Base-by-base conservation (phyloP, 352 stramenopile species). In the Saprolegnia parasitica region DNA sequence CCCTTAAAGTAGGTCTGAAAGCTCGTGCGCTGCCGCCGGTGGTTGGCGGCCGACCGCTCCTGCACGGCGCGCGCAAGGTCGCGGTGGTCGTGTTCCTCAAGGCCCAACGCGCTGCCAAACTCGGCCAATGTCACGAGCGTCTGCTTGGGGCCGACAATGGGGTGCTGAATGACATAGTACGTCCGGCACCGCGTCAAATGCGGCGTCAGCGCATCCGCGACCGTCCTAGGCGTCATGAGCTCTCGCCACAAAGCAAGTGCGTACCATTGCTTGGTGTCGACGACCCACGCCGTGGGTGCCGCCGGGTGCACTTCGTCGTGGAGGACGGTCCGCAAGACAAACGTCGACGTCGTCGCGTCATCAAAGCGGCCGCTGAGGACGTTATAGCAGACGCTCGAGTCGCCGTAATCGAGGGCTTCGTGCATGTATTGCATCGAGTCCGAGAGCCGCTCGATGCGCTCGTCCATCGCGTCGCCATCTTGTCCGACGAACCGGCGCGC, bases 201-300 rank as follows among this genome's bases (percentile, higher is more conserved):
- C 13, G 52, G 52, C 10, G 11, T 4, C 3, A 60, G 35, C 13
- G 24, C 24, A 9, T 60, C 52, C 1, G 9, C 52, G 24, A 60
- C 52, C 24, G 52, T 60, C 52, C 52, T 60, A 60, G 13, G 3
- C 13, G 13, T 15, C 11, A 4, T 60, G 13, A 60, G 24, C 35
- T 13, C 42, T n/a, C 8, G 1, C n/a, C 3, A 11, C 42, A n/a
- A 49, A 4, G 24, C 24, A 60, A 21, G 11, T 20, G 13, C 11
- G 11, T 60, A 60, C 52, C 52, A 60, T 23, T 60, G 52, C 9
- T 60, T 60, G 24, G 52, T 60, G 9, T 60, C 52, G 35, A 60
- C 52, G 35, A 60, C 13, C 52, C 52, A 60, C 13, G 52, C 24
- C 3, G 24, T 4, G 3, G 52, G 52, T 40, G 52, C 24, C 13